Percentiles rank a stretch among this genome's conserved stretches.
Evolutionary conservation across 202 grass and related monocot species (phyloP).

Genomic region (Miscanthus sacchariflorus): DNA sequence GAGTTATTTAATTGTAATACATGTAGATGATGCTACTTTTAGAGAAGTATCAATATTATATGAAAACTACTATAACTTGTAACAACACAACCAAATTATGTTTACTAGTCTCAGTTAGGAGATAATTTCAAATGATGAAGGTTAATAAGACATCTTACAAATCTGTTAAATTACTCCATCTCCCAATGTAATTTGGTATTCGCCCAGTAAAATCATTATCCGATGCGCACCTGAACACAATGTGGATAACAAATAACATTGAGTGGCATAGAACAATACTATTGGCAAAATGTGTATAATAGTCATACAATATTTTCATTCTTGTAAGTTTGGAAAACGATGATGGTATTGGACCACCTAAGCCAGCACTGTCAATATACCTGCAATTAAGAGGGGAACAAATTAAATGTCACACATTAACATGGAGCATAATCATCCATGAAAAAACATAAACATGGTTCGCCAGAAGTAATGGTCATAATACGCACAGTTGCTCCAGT

Average conservation of each 20-base stretch:
- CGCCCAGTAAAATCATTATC: slow-evolving; percentile 82
- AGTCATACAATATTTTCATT: slow-evolving; percentile 52
- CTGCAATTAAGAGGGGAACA: too few species aligned
- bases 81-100: neutral
- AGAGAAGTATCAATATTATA: too few species aligned
- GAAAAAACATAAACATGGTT: neutral
- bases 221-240: slow-evolving; percentile 56
- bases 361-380: slow-evolving; percentile 44
- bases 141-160: slow-evolving; percentile 55
- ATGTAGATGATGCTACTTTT: too few species aligned
- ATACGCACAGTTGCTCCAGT: slow-evolving; percentile 60
- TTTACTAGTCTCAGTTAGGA: neutral
- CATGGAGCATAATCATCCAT: neutral
- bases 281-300: neutral
- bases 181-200: slow-evolving; percentile 79
- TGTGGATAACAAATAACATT: slow-evolving; percentile 22
- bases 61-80: too few species aligned
- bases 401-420: neutral
- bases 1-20: too few species aligned
- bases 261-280: neutral
- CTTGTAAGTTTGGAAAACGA: slow-evolving; percentile 60
- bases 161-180: slow-evolving; percentile 49
- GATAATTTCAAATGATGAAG: neutral
- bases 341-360: slow-evolving; percentile 67
- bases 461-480: neutral